Base-by-base conservation (phyloP, 352 stramenopile species). In the Phytophthora sp. region DNA sequence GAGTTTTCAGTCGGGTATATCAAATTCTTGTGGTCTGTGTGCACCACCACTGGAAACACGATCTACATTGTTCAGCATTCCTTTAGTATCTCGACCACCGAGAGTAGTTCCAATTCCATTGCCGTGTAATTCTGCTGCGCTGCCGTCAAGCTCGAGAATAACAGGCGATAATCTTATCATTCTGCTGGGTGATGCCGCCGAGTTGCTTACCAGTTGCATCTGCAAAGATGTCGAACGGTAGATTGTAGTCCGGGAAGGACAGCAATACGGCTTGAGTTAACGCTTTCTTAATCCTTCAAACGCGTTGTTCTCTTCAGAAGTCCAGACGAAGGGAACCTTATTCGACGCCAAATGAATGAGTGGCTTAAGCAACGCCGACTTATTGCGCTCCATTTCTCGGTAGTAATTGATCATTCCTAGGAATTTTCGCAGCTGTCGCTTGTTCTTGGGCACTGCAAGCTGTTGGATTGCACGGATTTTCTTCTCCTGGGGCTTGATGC, bases 341-440 rank as follows among this genome's bases (percentile, higher is more conserved):
- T 7, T 5, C 6, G 20, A 41, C 4, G 56, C 50, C 31, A 63
- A 31, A 16, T 15, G 20, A 7, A 7, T 23, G 7, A n/a, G n/a
- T n/a, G n/a, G n/a, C n/a, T n/a, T n/a, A n/a, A n/a, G n/a, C n/a
- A n/a, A n/a, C n/a, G n/a, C 29, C 1, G 45, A 49, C 33, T 64
- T 64, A n/a, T 20, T 33, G 1, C 45, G 33, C 1, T 56, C 12
- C 55, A 64, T 64, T 11, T 57, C 56, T 7, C 45, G 23, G 36
- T 63, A 63, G 7, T 56, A 63, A 5, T 50, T 56, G 13, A 56
- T 51, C 33, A 63, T 63, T 0, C 56, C 56, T 4, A 64, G 6
- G 9, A 64, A 64, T 9, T 35, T 11, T 1, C 56, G 35, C 2
- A 64, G n/a, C 24, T 64, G 3, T 23, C 46, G 46, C n/a, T 50